These are phyloP conservation scores for Albophoma yamanashiensis DNA, from an alignment of 2,329 filamentous ascomycete species.

Conservation along the genomic window DNA sequence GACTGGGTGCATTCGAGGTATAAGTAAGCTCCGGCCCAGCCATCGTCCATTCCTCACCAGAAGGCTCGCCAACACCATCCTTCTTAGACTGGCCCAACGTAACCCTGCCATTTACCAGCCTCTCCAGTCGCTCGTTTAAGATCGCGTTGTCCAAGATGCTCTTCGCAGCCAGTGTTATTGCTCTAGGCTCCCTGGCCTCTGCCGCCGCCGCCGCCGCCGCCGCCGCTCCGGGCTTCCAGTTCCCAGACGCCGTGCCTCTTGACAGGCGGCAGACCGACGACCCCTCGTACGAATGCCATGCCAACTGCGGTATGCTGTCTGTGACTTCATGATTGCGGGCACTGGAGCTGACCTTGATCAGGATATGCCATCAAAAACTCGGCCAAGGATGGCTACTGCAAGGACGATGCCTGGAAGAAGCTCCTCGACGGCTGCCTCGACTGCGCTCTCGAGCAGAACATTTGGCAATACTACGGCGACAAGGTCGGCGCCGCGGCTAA, in stretches of 20 bases:
- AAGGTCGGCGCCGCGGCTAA: conserved; percentile 25
- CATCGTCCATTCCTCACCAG: background rate
- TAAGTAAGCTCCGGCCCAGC: background rate
- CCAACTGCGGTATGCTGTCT: conserved; percentile 34
- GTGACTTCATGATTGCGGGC: background rate
- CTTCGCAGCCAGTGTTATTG: conserved; percentile 12
- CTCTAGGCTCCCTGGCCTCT: conserved; percentile 17
- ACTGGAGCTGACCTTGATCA: conserved; percentile 5
- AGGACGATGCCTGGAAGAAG: conserved; percentile 24
- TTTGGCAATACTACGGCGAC: conserved; percentile 32
- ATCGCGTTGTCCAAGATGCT: conserved; percentile 14
- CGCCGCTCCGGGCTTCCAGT: conserved; percentile 12
- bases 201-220: conserved; percentile 11
- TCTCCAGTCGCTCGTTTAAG: conserved; percentile 4
- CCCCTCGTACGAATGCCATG: conserved; percentile 35
- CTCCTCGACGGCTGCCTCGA: conserved; percentile 32
- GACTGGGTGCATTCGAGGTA: background rate
- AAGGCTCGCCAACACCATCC: background rate
- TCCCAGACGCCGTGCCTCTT: conserved; percentile 20
- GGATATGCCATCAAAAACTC: conserved; percentile 19
- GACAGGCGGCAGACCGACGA: conserved; percentile 28
- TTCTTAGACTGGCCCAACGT: background rate
- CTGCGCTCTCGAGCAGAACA: conserved; percentile 29
- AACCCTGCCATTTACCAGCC: background rate
- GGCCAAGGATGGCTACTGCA: conserved; percentile 16